A percentile compares a stretch with the other conserved stretches of the same genome.
Evolutionary conservation across 2,329 filamentous ascomycete genomes (phyloP).

Genomic region (Colletotrichum higginsianum): DNA sequence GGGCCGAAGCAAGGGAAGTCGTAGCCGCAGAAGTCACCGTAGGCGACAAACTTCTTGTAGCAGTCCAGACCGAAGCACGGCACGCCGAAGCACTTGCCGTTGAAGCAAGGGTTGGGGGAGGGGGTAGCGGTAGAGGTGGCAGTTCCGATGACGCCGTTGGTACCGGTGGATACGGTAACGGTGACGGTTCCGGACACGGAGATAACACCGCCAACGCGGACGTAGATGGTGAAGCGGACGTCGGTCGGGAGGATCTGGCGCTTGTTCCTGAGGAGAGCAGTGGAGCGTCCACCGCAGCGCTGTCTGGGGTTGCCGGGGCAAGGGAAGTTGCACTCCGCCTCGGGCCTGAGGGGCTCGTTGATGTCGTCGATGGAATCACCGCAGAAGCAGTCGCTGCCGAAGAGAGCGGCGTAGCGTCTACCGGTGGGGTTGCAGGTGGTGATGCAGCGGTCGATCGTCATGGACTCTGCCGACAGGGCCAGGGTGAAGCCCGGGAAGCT

Average conservation of each 20-base stretch:
- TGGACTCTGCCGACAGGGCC: slow-evolving; percentile 35
- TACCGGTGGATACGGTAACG: slow-evolving; percentile 21
- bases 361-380: slow-evolving; percentile 42
- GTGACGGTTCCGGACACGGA: neutral
- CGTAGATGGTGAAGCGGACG: slow-evolving; percentile 39
- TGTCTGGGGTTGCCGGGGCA: slow-evolving; percentile 59
- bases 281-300: slow-evolving; percentile 58
- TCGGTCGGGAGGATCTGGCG: neutral
- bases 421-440: slow-evolving; percentile 43
- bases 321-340: slow-evolving; percentile 51
- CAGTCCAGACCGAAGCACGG: slow-evolving; percentile 44
- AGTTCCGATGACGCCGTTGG: neutral
- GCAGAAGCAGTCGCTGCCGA: slow-evolving; percentile 45
- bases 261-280: slow-evolving; percentile 23
- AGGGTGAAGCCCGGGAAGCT: slow-evolving; percentile 49
- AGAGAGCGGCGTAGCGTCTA: slow-evolving; percentile 31
- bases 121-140: slow-evolving; percentile 20
- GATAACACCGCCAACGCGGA: neutral
- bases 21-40: slow-evolving; percentile 51
- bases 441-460: slow-evolving; percentile 48
- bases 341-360: slow-evolving; percentile 7
- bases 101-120: neutral
- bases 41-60: slow-evolving; percentile 53
- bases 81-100: slow-evolving; percentile 8
- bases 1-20: slow-evolving; percentile 49